Evolutionary conservation across 371 early-diverging fungal genomes (phyloP).

Genomic region (Dipsacomyces acuminosporus): DNA sequence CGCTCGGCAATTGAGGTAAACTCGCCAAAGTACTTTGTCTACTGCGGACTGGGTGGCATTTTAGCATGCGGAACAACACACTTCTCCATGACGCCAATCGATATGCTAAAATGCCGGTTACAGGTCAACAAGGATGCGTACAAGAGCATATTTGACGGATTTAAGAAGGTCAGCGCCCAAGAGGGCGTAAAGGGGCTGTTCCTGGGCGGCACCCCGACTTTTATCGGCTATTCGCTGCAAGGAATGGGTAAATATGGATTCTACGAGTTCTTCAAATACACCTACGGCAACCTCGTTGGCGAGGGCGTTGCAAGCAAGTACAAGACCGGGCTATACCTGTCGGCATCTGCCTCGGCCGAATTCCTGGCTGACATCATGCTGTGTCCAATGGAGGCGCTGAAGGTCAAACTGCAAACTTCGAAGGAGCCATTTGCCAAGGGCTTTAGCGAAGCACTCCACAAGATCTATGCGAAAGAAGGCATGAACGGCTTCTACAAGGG

Average conservation of each 20-base stretch:
- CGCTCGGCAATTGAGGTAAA: slow-evolving; percentile 9
- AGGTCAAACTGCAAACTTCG: slow-evolving; percentile 66
- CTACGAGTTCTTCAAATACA: slow-evolving; percentile 73
- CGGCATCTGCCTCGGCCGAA: slow-evolving; percentile 75
- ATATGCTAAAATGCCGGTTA: slow-evolving; percentile 18
- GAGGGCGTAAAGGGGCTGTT: slow-evolving; percentile 65
- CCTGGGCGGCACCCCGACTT: slow-evolving; percentile 71
- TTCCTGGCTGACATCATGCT: slow-evolving; percentile 74
- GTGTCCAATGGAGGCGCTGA: slow-evolving; percentile 69
- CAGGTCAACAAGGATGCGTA: slow-evolving; percentile 8
- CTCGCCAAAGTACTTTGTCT: slow-evolving; percentile 13
- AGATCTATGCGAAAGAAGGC: slow-evolving; percentile 53
- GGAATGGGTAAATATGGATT: slow-evolving; percentile 80
- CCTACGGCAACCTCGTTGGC: slow-evolving; percentile 57
- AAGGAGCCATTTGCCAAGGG: slow-evolving; percentile 54
- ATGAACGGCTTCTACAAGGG: slow-evolving; percentile 60
- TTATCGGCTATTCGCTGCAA: slow-evolving; percentile 74
- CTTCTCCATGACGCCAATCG: slow-evolving; percentile 15
- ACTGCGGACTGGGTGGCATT: slow-evolving; percentile 13
- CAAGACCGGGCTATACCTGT: slow-evolving; percentile 65
- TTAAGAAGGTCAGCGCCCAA: slow-evolving; percentile 2
- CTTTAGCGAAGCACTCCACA: slow-evolving; percentile 54
- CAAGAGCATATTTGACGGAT: slow-evolving; percentile 7
- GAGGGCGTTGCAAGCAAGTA: slow-evolving; percentile 60
- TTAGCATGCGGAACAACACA: slow-evolving; percentile 18